Conservation (phyloP, 2,329 filamentous ascomycete species). For the Verticillium tricorpus region DNA sequence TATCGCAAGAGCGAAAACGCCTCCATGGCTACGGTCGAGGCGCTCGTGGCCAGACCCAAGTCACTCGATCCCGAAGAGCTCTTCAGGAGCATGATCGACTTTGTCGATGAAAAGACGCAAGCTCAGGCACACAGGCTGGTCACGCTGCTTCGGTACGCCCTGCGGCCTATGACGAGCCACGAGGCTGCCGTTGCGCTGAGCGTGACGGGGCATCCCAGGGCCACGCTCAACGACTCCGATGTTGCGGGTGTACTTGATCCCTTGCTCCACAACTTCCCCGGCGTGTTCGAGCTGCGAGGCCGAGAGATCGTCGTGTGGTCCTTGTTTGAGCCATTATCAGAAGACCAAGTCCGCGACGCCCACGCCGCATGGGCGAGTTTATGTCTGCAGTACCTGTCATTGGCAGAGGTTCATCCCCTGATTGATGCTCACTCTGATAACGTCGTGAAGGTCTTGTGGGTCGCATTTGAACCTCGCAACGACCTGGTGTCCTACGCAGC, state of each 20-base stretch:
- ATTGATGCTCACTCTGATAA: background rate
- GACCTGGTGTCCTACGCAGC: slow-evolving; percentile 5
- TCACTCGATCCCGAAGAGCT: background rate
- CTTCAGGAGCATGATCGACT: background rate
- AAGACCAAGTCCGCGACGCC: background rate
- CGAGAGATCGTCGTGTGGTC: background rate
- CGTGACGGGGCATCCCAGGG: background rate
- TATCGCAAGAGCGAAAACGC: background rate
- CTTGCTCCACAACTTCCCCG: background rate
- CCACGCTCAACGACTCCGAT: background rate
- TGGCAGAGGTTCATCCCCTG: background rate
- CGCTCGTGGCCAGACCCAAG: background rate
- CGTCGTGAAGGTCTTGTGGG: background rate
- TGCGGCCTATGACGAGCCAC: background rate
- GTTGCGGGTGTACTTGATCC: background rate
- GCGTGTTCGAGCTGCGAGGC: background rate
- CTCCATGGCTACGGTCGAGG: background rate
- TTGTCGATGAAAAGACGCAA: background rate
- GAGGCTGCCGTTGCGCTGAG: background rate
- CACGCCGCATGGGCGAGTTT: slow-evolving; percentile 1
- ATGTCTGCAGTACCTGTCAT: slow-evolving; percentile 1
- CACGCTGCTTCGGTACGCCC: background rate
- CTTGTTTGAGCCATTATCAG: background rate
- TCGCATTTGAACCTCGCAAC: background rate
- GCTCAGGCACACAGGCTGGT: background rate